phyloP scores from a whole-genome alignment of 2,329 filamentous ascomycete species.

The Triangularia setosa region DNA sequence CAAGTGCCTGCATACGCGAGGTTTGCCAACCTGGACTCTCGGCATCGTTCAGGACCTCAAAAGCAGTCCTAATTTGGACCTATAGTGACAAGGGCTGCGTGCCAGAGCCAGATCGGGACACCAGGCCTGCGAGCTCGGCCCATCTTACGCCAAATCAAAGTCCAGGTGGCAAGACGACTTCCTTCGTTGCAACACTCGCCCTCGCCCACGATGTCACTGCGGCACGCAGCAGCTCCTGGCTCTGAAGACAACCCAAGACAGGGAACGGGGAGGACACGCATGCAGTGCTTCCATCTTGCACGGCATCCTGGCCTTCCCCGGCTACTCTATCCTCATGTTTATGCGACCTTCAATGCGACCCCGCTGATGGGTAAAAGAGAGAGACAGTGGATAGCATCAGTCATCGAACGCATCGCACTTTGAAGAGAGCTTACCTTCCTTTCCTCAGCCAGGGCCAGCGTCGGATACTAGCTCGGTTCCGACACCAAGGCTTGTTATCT shows the following conservation, averaged over 20 bases:
- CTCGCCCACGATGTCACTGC: background rate
- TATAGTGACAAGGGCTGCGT: background rate
- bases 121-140: background rate
- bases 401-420: background rate
- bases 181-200: background rate
- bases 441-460: background rate
- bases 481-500: background rate
- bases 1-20: constrained; percentile 8
- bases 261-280: background rate
- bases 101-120: constrained; percentile 3
- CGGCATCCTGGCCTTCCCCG: no score
- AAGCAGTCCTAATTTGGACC: background rate
- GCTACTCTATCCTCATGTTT: background rate
- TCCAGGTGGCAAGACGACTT: background rate
- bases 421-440: background rate
- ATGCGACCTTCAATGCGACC: background rate
- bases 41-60: background rate
- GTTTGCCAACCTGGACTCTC: background rate
- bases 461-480: background rate
- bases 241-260: background rate
- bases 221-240: background rate
- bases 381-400: background rate
- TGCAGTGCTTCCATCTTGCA: background rate
- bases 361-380: background rate
- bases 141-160: background rate